A percentile compares a stretch with the other conserved stretches of the same genome.
These are phyloP conservation scores for Crithidia bombi DNA, from an alignment of 208 protist genomes.

Conservation along the genomic window DNA sequence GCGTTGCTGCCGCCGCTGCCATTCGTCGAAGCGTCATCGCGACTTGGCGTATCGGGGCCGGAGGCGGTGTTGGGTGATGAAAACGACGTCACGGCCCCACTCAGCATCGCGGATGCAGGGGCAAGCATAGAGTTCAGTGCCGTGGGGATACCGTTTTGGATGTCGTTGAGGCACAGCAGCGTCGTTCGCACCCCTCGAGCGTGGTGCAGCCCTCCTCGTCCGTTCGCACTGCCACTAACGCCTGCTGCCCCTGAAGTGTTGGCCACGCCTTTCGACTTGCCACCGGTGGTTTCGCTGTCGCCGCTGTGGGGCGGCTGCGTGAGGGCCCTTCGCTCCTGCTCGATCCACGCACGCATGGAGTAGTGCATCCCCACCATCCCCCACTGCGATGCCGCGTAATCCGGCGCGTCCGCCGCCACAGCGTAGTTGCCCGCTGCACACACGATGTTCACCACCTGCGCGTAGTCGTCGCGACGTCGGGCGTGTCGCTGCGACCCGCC, in stretches of 20 bases:
- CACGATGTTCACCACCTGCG: conserved; percentile 46
- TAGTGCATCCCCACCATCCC: conserved; percentile 55
- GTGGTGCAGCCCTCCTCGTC: neutral
- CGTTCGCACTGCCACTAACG: neutral
- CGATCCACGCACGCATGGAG: conserved; percentile 51
- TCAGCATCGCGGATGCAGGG: neutral
- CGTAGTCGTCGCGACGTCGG: conserved; percentile 26
- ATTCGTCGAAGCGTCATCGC: neutral
- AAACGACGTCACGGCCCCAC: neutral
- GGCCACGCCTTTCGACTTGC: neutral
- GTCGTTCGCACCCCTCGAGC: conserved; percentile 30
- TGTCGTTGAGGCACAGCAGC: conserved; percentile 28
- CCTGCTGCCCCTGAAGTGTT: neutral
- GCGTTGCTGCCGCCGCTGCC: neutral
- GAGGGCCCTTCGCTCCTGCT: conserved; percentile 20
- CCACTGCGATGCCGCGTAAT: conserved; percentile 65
- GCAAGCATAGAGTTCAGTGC: conserved; percentile 3
- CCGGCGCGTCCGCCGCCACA: conserved; percentile 31
- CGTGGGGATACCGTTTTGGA: conserved; percentile 16
- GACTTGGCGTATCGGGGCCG: neutral
- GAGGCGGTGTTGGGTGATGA: neutral
- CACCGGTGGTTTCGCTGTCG: neutral
- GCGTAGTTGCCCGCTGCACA: conserved; percentile 29
- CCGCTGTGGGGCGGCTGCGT: neutral
- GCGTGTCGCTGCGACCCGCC: neutral